These are phyloP conservation scores for Leccinum sublutescens DNA, from an alignment of 768 basidiomycete species.

Conservation along the genomic window DNA sequence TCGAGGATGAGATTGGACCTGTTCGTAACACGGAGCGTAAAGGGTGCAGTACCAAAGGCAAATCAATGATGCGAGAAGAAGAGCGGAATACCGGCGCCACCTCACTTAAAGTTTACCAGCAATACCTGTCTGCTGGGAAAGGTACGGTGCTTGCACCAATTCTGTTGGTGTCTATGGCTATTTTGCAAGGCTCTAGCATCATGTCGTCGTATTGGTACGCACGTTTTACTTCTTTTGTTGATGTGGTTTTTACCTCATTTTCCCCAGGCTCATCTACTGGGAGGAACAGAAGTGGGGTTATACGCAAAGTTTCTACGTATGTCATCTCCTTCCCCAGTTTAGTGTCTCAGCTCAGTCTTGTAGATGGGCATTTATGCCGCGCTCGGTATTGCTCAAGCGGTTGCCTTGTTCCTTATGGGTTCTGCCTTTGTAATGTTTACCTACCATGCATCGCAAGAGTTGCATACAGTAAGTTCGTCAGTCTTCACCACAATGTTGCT, in stretches of 20 bases:
- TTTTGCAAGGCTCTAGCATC: constrained; percentile 70
- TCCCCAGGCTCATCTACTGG: constrained; percentile 74
- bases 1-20: constrained; percentile 30
- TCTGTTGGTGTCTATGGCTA: constrained; percentile 54
- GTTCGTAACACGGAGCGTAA: constrained; percentile 22
- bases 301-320: constrained; percentile 68
- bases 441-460: constrained; percentile 69
- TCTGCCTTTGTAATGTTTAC: constrained; percentile 62
- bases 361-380: constrained; percentile 82
- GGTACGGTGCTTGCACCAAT: constrained; percentile 68
- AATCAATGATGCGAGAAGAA: neutral
- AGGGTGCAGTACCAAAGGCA: neutral
- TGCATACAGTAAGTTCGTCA: constrained; percentile 53
- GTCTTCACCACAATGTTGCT: neutral
- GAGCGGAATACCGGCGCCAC: neutral
- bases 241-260: neutral
- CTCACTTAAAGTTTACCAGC: constrained; percentile 30
- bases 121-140: constrained; percentile 69
- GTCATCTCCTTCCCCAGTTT: constrained; percentile 35
- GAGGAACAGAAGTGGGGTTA: constrained; percentile 49
- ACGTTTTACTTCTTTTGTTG: neutral
- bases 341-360: neutral
- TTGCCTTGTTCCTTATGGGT: constrained; percentile 69
- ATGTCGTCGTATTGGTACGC: constrained; percentile 74
- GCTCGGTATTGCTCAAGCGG: constrained; percentile 68